Evolutionary conservation across 306 rosid genomes (phyloP), one percentile per base, ranked within the genome.

Genomic region (Hippophae tibetana): DNA sequence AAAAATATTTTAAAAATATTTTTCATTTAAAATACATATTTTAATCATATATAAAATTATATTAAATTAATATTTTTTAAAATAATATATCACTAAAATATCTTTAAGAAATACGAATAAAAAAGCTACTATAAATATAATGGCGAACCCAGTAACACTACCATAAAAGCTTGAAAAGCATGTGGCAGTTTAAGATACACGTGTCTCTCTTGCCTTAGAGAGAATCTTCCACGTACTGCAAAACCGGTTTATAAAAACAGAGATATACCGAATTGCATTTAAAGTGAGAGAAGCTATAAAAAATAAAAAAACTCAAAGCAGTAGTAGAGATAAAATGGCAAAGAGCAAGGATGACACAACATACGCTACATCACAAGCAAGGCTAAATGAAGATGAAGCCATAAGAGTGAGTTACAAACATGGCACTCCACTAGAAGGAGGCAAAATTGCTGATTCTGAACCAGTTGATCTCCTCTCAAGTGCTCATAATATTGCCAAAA

Each of bases 371-470:
- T 9, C 84, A 52, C 94, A 85, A n/a, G 83, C 86, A 10, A 79
- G 69, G 61, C 42, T 73, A 47, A 47, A 67, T 6, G 87, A 75
- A 14, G 88, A 89, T 38, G 88, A 85, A 69, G 77, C 70, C 5
- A 8, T 69, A 49, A 82, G 84, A n/a, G 81, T 80, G 10, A 75
- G 47, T 2, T 74, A 82, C 71, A 70, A 66, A 69, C 81, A 78
- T 61, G 88, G 81, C 5, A 76, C 79, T 0, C 94, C 96, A 41
- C 80, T 81, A 43, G 90, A 85, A 79, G 93, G 63, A 13, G 94
- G 90, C 3, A 31, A 71, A 60, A 81, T 85, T 14, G 81, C 83
- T 8, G 84, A 85, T 1, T 81, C 86, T 46, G 74, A 85, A 43
- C 68, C 72, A 0, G 62, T 88, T 63, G 77, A 88, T 58, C 9